phyloP scores from a whole-genome alignment of 2,329 filamentous ascomycete genomes.

The Ophiostoma pallidulum region DNA sequence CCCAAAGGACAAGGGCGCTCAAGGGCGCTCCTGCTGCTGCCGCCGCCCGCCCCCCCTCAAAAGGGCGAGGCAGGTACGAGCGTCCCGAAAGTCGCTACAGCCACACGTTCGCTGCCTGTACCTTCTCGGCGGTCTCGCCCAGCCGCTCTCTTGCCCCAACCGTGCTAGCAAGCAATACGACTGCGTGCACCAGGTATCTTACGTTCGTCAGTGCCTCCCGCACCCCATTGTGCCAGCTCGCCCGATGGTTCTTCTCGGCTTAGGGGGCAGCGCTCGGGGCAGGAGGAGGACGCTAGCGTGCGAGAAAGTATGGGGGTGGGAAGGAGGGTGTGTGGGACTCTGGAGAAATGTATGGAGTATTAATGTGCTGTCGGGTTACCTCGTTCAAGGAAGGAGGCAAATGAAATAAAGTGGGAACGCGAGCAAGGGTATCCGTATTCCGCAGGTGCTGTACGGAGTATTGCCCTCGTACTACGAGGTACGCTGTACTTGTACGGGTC shows the following conservation, averaged over 20 bases:
- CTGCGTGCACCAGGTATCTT: not conserved
- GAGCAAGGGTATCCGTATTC: not conserved
- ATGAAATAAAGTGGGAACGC: not conserved
- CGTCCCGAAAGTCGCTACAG: too few relatives aligned
- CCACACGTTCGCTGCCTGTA: not conserved
- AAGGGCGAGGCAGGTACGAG: too few relatives aligned
- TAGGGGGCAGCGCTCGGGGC: constrained; percentile 10
- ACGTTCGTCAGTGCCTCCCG: not conserved
- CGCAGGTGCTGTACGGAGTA: too few relatives aligned
- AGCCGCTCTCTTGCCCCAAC: too few relatives aligned
- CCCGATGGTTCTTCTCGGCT: constrained; percentile 10
- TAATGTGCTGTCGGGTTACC: not conserved
- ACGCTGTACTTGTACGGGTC: too few relatives aligned
- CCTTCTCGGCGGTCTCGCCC: constrained; percentile 1
- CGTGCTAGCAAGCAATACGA: too few relatives aligned
- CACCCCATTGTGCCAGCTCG: not conserved
- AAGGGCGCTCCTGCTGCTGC: too few relatives aligned
- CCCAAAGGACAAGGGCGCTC: too few relatives aligned
- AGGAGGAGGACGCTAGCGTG: constrained; percentile 1
- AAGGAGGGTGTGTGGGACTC: constrained; percentile 10
- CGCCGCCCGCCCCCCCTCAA: too few relatives aligned
- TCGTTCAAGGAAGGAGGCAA: not conserved
- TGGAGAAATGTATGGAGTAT: constrained; percentile 9
- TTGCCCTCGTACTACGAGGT: too few relatives aligned
- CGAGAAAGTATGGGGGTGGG: constrained; percentile 5